Evolutionary conservation across 2,329 filamentous ascomycete genomes (phyloP).

Genomic region (Hymenoscyphus linearis): DNA sequence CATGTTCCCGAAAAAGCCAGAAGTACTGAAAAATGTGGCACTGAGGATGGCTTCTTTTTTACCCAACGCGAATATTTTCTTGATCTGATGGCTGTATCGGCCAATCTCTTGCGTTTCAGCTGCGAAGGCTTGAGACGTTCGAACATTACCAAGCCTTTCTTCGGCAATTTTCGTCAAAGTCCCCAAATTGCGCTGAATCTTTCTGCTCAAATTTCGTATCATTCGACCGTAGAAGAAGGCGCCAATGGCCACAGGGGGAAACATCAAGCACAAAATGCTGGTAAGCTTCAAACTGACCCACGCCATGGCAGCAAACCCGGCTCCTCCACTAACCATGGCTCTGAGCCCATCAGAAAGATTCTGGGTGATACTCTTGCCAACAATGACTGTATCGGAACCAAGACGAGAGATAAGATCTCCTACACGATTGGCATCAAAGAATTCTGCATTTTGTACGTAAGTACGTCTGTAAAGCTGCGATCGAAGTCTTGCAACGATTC

Average conservation of each 20-base stretch:
- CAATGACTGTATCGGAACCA: conserved; percentile 93
- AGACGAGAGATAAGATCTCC: conserved; percentile 94
- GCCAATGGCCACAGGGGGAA: conserved; percentile 83
- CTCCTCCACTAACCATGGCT: conserved; percentile 81
- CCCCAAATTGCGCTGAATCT: conserved; percentile 90
- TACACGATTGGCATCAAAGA: conserved; percentile 96
- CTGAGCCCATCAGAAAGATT: conserved; percentile 95
- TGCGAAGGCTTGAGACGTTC: conserved; percentile 93
- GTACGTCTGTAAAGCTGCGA: conserved; percentile 88
- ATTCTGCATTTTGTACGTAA: conserved; percentile 95
- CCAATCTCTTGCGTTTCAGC: conserved; percentile 86
- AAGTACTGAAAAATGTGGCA: conserved; percentile 82
- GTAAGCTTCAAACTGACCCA: conserved; percentile 91
- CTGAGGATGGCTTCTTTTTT: conserved; percentile 82
- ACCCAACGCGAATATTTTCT: conserved; percentile 86
- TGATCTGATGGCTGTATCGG: conserved; percentile 88
- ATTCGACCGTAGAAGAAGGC: conserved; percentile 88
- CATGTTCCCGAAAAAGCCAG: conserved; percentile 92
- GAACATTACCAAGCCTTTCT: conserved; percentile 93
- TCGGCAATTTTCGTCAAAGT: conserved; percentile 95
- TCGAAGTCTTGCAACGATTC: conserved; percentile 84
- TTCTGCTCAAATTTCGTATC: conserved; percentile 82
- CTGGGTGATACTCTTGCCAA: conserved; percentile 97
- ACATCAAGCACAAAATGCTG: conserved; percentile 77
- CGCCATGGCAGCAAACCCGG: conserved; percentile 90